Evolutionary conservation across 2,329 filamentous ascomycete genomes (phyloP).

Genomic region (Calonectria ilicicola): DNA sequence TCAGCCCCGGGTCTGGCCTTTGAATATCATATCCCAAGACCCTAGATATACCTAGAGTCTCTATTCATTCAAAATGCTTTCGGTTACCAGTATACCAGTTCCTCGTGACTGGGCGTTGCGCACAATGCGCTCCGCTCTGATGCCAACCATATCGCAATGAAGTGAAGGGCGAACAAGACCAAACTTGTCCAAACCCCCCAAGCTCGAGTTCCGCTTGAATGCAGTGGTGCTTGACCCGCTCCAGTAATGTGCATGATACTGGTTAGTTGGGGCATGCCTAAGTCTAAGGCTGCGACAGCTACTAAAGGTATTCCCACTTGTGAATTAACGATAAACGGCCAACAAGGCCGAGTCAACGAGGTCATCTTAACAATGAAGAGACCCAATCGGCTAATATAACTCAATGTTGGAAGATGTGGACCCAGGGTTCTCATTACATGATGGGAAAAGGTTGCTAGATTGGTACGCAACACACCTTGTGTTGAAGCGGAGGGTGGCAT

Average conservation of each 20-base stretch:
- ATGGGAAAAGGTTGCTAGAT: slow-evolving; percentile 51
- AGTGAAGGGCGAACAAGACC: slow-evolving; percentile 48
- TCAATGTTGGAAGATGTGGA: slow-evolving; percentile 44
- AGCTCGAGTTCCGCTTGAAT: slow-evolving; percentile 32
- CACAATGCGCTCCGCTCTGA: slow-evolving; percentile 50
- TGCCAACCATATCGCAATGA: slow-evolving; percentile 50
- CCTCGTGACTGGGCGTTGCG: slow-evolving; percentile 38
- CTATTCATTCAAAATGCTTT: not conserved
- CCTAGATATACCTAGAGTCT: not conserved
- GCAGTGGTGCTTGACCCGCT: slow-evolving; percentile 28
- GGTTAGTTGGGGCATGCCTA: slow-evolving; percentile 54
- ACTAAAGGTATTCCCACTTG: slow-evolving; percentile 77
- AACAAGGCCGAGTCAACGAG: slow-evolving; percentile 75
- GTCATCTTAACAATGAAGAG: slow-evolving; percentile 78
- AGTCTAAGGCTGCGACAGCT: slow-evolving; percentile 75
- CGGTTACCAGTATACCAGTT: slow-evolving; percentile 46
- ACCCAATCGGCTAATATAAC: slow-evolving; percentile 60
- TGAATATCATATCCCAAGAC: not conserved
- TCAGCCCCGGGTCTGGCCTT: not conserved
- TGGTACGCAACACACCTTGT: slow-evolving; percentile 48
- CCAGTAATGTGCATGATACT: slow-evolving; percentile 22
- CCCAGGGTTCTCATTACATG: slow-evolving; percentile 37
- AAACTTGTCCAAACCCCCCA: slow-evolving; percentile 48
- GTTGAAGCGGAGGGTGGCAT: slow-evolving; percentile 61
- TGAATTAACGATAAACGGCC: slow-evolving; percentile 75